A percentile compares a stretch with the other conserved stretches of the same genome.
These are phyloP conservation scores for Betula pendula DNA, from an alignment of 306 rosid genomes.

Conservation along the genomic window DNA sequence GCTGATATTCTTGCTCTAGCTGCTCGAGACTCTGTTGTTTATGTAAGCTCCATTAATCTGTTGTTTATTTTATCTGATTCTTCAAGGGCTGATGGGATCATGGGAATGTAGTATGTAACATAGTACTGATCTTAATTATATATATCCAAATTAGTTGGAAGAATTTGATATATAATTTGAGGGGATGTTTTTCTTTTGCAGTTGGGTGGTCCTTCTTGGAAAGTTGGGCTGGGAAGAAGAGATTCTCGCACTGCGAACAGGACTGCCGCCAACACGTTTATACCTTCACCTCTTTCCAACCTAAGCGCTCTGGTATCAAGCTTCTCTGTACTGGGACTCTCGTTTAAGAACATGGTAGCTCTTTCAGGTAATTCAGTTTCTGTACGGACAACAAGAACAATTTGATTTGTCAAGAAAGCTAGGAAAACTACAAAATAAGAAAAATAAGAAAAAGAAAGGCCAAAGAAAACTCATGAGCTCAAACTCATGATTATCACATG, in stretches of 20 bases:
- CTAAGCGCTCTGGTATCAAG: conserved; percentile 31
- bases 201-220: conserved; percentile 68
- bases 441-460: too few species aligned
- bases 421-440: not conserved
- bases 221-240: conserved; percentile 59
- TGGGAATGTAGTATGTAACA: too few species aligned
- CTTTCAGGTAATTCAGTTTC: conserved; percentile 46
- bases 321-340: conserved; percentile 49
- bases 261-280: conserved; percentile 40
- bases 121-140: too few species aligned
- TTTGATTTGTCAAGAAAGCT: not conserved
- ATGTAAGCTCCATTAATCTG: conserved; percentile 28
- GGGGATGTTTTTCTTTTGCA: conserved; percentile 15
- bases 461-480: too few species aligned
- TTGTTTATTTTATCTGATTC: too few species aligned
- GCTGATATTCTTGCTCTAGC: conserved; percentile 69
- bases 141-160: too few species aligned
- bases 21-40: conserved; percentile 53
- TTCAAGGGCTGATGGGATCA: too few species aligned
- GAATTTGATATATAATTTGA: not conserved
- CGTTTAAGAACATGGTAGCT: conserved; percentile 49
- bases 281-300: conserved; percentile 38
- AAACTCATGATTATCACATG: not conserved
- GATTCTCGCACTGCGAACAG: conserved; percentile 60
- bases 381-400: not conserved